Percentiles rank a stretch among this genome's conserved stretches.
phyloP scores from a whole-genome alignment of 2,329 filamentous ascomycete genomes.

The Diaporthe velutina region DNA sequence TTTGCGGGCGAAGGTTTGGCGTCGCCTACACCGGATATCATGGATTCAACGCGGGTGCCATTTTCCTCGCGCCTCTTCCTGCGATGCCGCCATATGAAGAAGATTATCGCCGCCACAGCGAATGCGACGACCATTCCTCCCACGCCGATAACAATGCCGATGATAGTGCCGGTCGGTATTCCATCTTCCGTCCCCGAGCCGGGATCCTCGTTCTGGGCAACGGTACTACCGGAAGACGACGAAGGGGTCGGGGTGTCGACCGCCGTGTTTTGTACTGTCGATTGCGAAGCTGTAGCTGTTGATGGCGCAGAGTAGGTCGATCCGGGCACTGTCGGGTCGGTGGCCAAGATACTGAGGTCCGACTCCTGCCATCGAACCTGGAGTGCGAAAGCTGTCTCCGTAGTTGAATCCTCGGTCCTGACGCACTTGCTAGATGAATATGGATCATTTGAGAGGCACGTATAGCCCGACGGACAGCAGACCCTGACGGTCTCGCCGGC shows the following conservation, averaged over 20 bases:
- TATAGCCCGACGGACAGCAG: constrained; percentile 28
- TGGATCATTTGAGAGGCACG: constrained; percentile 25
- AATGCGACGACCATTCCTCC: neutral
- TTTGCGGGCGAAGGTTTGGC: neutral
- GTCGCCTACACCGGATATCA: constrained; percentile 3
- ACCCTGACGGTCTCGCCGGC: constrained; percentile 13
- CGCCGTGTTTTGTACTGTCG: neutral
- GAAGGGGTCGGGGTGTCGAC: neutral
- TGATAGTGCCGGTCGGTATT: neutral
- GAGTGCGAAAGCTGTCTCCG: constrained; percentile 40
- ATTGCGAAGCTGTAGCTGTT: constrained; percentile 12
- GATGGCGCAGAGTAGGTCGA: constrained; percentile 36
- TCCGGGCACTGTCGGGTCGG: constrained; percentile 42
- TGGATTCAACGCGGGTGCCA: constrained; percentile 10
- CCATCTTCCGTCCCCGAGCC: neutral
- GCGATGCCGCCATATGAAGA: constrained; percentile 18
- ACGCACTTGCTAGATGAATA: constrained; percentile 40
- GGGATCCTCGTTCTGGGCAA: neutral
- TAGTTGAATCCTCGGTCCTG: constrained; percentile 37
- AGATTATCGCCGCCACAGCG: neutral
- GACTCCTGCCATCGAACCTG: constrained; percentile 43
- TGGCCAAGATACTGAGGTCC: constrained; percentile 41
- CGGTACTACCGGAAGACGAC: neutral
- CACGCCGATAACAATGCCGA: neutral
- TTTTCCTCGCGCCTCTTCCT: neutral